Percentiles rank a stretch among this genome's conserved stretches.
phyloP scores from a whole-genome alignment of 768 basidiomycete genomes.

The Tephrocybe sp. region DNA sequence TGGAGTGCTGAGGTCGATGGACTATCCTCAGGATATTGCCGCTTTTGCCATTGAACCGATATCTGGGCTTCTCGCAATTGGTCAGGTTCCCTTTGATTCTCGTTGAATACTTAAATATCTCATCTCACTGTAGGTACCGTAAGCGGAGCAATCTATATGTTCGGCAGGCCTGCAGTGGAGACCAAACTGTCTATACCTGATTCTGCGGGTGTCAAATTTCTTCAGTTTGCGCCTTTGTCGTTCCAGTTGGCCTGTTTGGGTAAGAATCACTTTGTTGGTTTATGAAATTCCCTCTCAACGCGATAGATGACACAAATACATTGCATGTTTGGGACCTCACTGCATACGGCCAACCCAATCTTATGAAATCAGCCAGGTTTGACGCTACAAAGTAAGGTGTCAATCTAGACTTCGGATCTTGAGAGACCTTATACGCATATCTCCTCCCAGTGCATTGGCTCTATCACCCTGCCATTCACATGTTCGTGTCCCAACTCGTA shows the following conservation, averaged over 20 bases:
- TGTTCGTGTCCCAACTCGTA: constrained; percentile 35
- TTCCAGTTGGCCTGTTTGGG: constrained; percentile 63
- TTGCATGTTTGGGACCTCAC: constrained; percentile 63
- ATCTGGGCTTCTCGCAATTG: constrained; percentile 57
- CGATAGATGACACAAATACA: constrained; percentile 47
- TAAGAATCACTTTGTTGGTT: constrained; percentile 24
- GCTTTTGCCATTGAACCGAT: constrained; percentile 59
- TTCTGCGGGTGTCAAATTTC: constrained; percentile 47
- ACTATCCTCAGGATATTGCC: constrained; percentile 49
- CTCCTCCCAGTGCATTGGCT: constrained; percentile 46
- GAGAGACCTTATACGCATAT: neutral
- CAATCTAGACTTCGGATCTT: neutral
- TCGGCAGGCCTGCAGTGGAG: constrained; percentile 68
- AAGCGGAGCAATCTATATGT: constrained; percentile 59
- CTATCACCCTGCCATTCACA: constrained; percentile 72
- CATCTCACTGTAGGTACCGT: constrained; percentile 48
- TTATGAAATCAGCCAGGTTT: constrained; percentile 46
- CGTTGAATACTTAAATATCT: neutral
- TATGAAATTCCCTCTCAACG: neutral
- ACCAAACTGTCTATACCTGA: constrained; percentile 44
- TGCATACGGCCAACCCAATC: constrained; percentile 48
- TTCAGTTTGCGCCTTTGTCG: constrained; percentile 56
- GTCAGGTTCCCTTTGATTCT: constrained; percentile 19
- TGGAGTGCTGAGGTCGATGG: constrained; percentile 44
- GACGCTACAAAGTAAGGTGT: constrained; percentile 42